phyloP scores from a whole-genome alignment of 352 stramenopile genomes.

The Pythium sukuiense region DNA sequence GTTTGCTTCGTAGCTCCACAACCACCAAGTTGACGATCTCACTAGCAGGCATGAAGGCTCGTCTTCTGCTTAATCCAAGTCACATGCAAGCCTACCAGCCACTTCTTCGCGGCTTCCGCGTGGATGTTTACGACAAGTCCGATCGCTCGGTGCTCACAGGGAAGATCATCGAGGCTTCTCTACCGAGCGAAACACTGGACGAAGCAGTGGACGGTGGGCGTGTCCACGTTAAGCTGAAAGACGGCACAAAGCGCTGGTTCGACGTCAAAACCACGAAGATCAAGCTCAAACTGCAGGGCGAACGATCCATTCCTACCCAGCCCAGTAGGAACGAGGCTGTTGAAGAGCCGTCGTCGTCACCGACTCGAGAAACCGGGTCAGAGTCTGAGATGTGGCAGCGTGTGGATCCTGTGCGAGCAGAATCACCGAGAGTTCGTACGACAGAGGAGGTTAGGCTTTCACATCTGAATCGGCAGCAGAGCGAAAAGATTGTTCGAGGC shows the following conservation, averaged over 20 bases:
- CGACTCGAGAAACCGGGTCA: background rate
- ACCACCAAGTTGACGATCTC: slow-evolving; percentile 4
- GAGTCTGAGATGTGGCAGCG: slow-evolving; percentile 21
- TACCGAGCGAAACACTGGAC: background rate
- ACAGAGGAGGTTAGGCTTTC: background rate
- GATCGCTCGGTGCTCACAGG: slow-evolving; percentile 22
- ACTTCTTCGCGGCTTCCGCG: slow-evolving; percentile 15
- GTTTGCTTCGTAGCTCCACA: background rate
- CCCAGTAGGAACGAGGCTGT: background rate
- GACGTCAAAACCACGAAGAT: slow-evolving; percentile 25
- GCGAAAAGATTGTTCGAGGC: slow-evolving; percentile 13
- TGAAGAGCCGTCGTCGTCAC: background rate
- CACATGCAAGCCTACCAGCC: slow-evolving; percentile 5
- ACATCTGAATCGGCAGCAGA: slow-evolving; percentile 19
- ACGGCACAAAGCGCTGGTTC: slow-evolving; percentile 23
- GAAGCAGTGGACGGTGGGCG: background rate
- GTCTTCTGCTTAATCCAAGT: slow-evolving; percentile 8
- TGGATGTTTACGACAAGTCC: slow-evolving; percentile 29
- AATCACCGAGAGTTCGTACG: background rate
- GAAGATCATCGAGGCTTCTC: slow-evolving; percentile 17
- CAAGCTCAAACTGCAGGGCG: slow-evolving; percentile 21
- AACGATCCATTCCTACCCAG: background rate
- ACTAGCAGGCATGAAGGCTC: slow-evolving; percentile 8
- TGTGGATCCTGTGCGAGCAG: background rate
- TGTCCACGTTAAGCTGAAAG: slow-evolving; percentile 26